Conservation (phyloP, 768 basidiomycete species). For the Hypholoma fasciculare region DNA sequence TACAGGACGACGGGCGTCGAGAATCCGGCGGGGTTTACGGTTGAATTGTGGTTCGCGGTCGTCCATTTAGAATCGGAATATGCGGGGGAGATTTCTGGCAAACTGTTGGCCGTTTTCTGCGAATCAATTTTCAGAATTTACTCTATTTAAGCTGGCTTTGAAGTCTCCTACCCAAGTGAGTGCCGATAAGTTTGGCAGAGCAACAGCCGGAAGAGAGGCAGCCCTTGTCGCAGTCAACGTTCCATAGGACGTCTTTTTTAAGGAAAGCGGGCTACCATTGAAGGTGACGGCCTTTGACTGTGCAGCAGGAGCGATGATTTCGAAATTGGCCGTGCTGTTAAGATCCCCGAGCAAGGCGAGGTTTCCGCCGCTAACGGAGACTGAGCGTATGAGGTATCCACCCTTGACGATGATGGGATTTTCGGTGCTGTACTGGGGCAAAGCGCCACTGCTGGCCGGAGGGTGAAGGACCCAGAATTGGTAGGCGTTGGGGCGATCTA, state of each 20-base stretch:
- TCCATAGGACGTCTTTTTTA: constrained; percentile 40
- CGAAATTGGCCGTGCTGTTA: constrained; percentile 41
- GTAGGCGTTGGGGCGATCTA: constrained; percentile 50
- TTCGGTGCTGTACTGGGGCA: constrained; percentile 36
- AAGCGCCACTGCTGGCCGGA: constrained; percentile 31
- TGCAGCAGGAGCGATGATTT: constrained; percentile 45
- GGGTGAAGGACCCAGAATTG: constrained; percentile 53
- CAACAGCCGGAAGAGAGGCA: constrained; percentile 32
- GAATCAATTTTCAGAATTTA: neutral
- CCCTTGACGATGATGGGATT: constrained; percentile 51
- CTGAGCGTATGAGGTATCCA: constrained; percentile 46
- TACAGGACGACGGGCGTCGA: constrained; percentile 44
- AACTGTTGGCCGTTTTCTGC: constrained; percentile 42
- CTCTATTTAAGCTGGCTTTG: too few species aligned
- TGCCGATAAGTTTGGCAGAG: constrained; percentile 32
- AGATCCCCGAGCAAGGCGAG: constrained; percentile 45
- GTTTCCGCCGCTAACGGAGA: constrained; percentile 28
- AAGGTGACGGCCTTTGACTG: constrained; percentile 37
- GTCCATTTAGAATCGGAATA: constrained; percentile 47
- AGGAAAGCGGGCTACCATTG: constrained; percentile 25
- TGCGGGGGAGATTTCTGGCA: constrained; percentile 38
- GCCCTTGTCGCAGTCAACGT: constrained; percentile 34
- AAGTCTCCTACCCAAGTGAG: constrained; percentile 36
- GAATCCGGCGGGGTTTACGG: constrained; percentile 38
- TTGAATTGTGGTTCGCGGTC: constrained; percentile 38